phyloP scores from a whole-genome alignment of 441 rosid genomes.

The Pelargonium australe region DNA sequence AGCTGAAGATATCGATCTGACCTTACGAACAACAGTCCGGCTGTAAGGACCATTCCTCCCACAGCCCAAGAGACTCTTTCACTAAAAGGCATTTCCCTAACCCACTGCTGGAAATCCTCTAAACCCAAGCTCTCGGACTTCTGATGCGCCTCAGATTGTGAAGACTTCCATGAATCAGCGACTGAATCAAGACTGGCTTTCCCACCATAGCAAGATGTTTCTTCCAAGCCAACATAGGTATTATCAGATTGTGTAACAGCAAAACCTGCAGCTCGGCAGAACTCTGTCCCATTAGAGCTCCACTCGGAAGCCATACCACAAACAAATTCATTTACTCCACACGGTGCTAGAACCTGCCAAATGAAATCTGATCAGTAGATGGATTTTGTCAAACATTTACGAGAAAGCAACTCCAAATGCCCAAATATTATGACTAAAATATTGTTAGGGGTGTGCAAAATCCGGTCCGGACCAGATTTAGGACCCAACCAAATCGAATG shows the following conservation, averaged over 20 bases:
- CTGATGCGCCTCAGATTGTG: slow-evolving; percentile 29
- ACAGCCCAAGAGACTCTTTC: slow-evolving; percentile 71
- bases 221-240: slow-evolving; percentile 27
- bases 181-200: slow-evolving; percentile 59
- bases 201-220: slow-evolving; percentile 62
- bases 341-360: slow-evolving; percentile 63
- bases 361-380: slow-evolving; percentile 21
- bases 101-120: slow-evolving; percentile 53
- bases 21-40: slow-evolving; percentile 67
- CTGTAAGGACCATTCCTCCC: slow-evolving; percentile 70
- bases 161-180: slow-evolving; percentile 51
- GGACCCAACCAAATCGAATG: too few relatives aligned
- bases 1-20: slow-evolving; percentile 19
- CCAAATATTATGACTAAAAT: background rate
- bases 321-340: slow-evolving; percentile 63
- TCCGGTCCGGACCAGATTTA: too few relatives aligned
- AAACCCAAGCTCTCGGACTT: slow-evolving; percentile 29
- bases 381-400: slow-evolving; percentile 11
- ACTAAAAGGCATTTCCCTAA: slow-evolving; percentile 37
- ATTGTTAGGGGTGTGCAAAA: too few relatives aligned
- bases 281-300: slow-evolving; percentile 67
- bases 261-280: slow-evolving; percentile 68
- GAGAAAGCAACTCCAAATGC: background rate
- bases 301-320: slow-evolving; percentile 70
- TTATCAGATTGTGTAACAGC: slow-evolving; percentile 36